These are phyloP conservation scores for Ilyonectria sp. DNA, from an alignment of 2,329 filamentous ascomycete species.

Conservation along the genomic window DNA sequence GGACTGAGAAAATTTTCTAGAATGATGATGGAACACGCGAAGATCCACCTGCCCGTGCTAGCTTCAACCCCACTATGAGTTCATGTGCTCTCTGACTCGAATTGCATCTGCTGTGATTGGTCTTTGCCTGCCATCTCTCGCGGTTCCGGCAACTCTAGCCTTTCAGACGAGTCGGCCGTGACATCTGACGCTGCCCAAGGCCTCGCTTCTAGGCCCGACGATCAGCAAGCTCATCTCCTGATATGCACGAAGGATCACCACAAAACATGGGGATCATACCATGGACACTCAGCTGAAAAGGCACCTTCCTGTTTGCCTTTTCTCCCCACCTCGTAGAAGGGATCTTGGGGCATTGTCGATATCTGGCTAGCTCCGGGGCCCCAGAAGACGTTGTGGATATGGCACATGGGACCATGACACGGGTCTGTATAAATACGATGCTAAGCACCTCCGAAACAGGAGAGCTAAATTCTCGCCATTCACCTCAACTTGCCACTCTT, in stretches of 20 bases:
- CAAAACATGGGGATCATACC: constrained; percentile 6
- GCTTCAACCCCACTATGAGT: constrained; percentile 19
- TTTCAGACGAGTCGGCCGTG: not conserved
- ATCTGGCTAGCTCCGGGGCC: constrained; percentile 28
- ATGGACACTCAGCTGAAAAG: not conserved
- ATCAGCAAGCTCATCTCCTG: constrained; percentile 1
- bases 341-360: constrained; percentile 16
- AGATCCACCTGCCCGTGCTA: constrained; percentile 15
- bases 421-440: constrained; percentile 16
- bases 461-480: constrained; percentile 8
- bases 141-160: constrained; percentile 19
- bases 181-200: not conserved
- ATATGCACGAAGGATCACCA: not conserved
- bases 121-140: not conserved
- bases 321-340: not conserved
- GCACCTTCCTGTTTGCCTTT: not conserved
- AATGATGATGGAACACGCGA: constrained; percentile 26
- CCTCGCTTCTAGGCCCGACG: constrained; percentile 2
- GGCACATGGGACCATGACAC: constrained; percentile 5
- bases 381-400: constrained; percentile 16
- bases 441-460: constrained; percentile 26
- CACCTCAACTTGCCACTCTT: constrained; percentile 5
- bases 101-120: constrained; percentile 26
- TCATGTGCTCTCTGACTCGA: constrained; percentile 17
- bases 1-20: constrained; percentile 28